phyloP scores from a whole-genome alignment of 345 rosid species.

The Hibiscus mutabilis region DNA sequence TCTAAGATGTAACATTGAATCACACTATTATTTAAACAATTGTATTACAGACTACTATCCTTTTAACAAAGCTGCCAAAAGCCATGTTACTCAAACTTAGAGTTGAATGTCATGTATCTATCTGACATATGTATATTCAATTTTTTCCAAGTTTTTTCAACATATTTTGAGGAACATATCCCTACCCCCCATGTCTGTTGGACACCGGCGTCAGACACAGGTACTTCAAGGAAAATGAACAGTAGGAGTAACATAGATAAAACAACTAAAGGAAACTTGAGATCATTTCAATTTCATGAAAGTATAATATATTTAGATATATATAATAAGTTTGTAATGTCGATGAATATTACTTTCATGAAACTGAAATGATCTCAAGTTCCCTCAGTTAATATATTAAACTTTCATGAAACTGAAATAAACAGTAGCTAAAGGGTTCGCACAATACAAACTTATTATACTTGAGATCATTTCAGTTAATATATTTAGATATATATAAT shows the following conservation, averaged over 20 bases:
- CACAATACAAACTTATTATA: too few relatives aligned
- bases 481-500: too few relatives aligned
- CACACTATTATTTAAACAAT: neutral
- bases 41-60: neutral
- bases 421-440: too few relatives aligned
- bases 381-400: too few relatives aligned
- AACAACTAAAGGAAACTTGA: neutral
- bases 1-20: constrained; percentile 1
- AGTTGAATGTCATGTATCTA: neutral
- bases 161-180: neutral
- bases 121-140: neutral
- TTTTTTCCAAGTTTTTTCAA: neutral
- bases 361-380: too few relatives aligned
- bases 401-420: too few relatives aligned
- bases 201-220: neutral
- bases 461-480: too few relatives aligned
- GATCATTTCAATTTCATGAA: neutral
- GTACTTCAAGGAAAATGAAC: neutral
- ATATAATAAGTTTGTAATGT: neutral
- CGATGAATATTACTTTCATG: too few relatives aligned
- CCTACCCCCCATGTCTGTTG: neutral
- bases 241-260: neutral
- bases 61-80: constrained; percentile 3
- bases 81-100: neutral
- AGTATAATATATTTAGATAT: too few relatives aligned